Conservation (phyloP, 495 filamentous ascomycete species). For the Cladorrhinum samala region DNA sequence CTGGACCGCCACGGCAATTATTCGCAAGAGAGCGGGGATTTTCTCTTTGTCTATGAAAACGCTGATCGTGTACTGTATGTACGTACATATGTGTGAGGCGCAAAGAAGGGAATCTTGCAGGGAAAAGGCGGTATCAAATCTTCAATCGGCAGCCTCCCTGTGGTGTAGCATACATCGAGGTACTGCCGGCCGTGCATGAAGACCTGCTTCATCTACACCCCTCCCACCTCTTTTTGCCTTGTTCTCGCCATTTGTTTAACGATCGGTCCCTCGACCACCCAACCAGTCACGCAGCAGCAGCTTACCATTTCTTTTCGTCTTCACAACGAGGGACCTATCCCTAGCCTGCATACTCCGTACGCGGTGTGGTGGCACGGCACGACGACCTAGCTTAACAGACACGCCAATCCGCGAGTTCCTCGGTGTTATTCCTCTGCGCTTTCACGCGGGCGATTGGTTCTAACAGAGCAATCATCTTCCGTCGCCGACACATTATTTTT, state of each 20-base stretch:
- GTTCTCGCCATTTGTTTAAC: conserved; percentile 24
- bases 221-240: conserved; percentile 13
- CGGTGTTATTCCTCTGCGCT: conserved; percentile 18
- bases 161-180: conserved; percentile 10
- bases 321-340: background rate
- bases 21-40: background rate
- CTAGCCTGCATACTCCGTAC: conserved; percentile 5
- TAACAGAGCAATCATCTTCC: conserved; percentile 13
- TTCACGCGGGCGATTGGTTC: conserved; percentile 28
- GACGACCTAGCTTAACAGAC: conserved; percentile 15
- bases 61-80: too few relatives aligned
- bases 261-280: conserved; percentile 8
- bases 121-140: too few relatives aligned
- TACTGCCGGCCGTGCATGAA: conserved; percentile 29
- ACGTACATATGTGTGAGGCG: background rate
- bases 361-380: conserved; percentile 29
- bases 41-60: background rate
- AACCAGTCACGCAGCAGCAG: conserved; percentile 19
- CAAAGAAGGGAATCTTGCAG: too few relatives aligned
- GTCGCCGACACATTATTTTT: conserved; percentile 24
- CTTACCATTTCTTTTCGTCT: background rate
- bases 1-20: background rate
- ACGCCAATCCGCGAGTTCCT: conserved; percentile 24
- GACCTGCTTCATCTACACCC: conserved; percentile 17
- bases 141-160: conserved; percentile 1